These are phyloP conservation scores for Chaetomium strumarium DNA, from an alignment of 2,329 filamentous ascomycete genomes.

Conservation along the genomic window DNA sequence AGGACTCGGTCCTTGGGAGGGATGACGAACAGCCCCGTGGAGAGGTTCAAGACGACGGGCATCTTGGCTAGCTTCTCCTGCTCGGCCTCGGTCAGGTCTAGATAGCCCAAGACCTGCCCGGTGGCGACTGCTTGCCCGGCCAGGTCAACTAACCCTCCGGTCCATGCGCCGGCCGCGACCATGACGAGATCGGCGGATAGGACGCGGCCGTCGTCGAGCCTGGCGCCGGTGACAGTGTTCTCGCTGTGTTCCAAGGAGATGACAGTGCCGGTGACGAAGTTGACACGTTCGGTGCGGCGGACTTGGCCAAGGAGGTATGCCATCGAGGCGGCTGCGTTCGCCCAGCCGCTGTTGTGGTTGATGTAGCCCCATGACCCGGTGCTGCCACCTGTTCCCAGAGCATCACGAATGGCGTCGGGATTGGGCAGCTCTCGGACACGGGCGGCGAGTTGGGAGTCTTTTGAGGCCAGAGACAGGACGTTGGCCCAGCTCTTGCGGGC, in stretches of 20 bases:
- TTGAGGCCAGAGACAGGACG: conserved; percentile 45
- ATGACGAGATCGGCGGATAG: conserved; percentile 60
- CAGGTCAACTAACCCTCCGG: conserved; percentile 69
- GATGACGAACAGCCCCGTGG: conserved; percentile 67
- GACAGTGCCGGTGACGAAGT: conserved; percentile 48
- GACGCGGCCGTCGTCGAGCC: conserved; percentile 32
- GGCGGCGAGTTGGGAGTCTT: conserved; percentile 32
- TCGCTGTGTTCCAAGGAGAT: conserved; percentile 36
- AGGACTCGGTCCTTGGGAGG: conserved; percentile 57
- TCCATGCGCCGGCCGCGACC: conserved; percentile 85
- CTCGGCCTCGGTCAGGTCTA: conserved; percentile 67
- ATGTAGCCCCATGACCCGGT: conserved; percentile 65
- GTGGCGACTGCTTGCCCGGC: conserved; percentile 71
- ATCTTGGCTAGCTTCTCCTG: conserved; percentile 56
- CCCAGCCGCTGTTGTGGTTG: conserved; percentile 73
- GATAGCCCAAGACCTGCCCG: conserved; percentile 74
- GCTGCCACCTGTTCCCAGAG: conserved; percentile 43
- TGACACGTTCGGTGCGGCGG: conserved; percentile 48
- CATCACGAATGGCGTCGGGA: conserved; percentile 38
- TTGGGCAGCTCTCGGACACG: conserved; percentile 42
- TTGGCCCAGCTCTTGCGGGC: conserved; percentile 56
- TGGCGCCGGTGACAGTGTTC: conserved; percentile 49
- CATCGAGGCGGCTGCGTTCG: conserved; percentile 68
- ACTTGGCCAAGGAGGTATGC: conserved; percentile 53
- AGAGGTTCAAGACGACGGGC: conserved; percentile 69